These are phyloP conservation scores for Metschnikowia reukaufii DNA, from an alignment of 805 yeast species.

Conservation along the genomic window DNA sequence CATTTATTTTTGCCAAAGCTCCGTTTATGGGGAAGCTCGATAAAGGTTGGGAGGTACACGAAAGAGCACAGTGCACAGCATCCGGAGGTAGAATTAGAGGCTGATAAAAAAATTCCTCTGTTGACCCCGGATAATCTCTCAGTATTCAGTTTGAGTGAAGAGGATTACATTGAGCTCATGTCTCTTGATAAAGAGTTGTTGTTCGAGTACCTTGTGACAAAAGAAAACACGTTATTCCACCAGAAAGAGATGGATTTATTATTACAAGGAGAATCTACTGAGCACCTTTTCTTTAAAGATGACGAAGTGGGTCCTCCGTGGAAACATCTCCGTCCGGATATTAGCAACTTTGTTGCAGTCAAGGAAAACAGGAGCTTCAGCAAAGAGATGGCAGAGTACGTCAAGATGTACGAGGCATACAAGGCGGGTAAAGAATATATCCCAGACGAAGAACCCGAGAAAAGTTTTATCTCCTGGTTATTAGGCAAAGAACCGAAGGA, in stretches of 20 bases:
- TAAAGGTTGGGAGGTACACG: constrained; percentile 23
- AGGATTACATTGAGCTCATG: constrained; percentile 31
- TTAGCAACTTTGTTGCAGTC: constrained; percentile 5
- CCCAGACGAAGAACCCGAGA: background rate
- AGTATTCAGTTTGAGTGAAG: constrained; percentile 21
- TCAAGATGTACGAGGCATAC: constrained; percentile 3
- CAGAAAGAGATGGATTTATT: constrained; percentile 24
- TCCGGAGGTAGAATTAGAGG: constrained; percentile 21
- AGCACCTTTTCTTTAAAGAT: constrained; percentile 9
- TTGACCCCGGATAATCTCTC: constrained; percentile 1
- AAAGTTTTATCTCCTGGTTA: background rate
- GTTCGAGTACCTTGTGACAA: constrained; percentile 26
- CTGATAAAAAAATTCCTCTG: constrained; percentile 2
- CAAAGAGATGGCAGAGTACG: constrained; percentile 7
- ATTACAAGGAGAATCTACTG: constrained; percentile 11
- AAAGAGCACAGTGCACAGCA: constrained; percentile 15
- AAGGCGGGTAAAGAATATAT: constrained; percentile 1
- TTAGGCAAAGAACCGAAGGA: background rate
- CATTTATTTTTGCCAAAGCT: constrained; percentile 10
- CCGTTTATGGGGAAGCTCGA: constrained; percentile 17
- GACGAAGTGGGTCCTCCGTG: constrained; percentile 6
- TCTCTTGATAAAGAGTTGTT: constrained; percentile 24
- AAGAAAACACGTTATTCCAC: constrained; percentile 29
- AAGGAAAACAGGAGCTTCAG: constrained; percentile 6
- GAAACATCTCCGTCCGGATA: constrained; percentile 18